Base-by-base conservation (phyloP, 208 protist genomes). In the Crithidia acanthocephali region DNA sequence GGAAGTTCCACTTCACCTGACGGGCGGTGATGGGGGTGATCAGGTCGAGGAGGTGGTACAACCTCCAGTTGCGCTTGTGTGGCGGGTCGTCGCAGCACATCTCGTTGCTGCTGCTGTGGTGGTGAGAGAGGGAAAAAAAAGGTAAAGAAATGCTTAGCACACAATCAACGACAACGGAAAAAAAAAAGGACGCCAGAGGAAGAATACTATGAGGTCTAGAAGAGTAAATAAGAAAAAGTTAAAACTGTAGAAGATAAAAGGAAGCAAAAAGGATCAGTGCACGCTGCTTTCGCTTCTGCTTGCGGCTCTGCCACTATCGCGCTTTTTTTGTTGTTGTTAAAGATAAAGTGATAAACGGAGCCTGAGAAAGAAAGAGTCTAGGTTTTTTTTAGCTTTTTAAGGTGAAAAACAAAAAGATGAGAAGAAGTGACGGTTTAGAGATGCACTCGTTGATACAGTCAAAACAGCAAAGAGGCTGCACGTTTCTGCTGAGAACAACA, bases 11-110 rank as follows among this genome's bases (percentile, higher is more conserved):
- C 66, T 95, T 92, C 27, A 96, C 82, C 69, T 94, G 85, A 35
- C 87, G 90, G 16, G 89, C 53, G 15, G 89, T 92, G 8, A 84
- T 80, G 9, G 88, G 88, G 6, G 81, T 75, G 28, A 86, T 70
- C 37, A 96, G 68, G 61, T 95, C 89, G 18, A 96, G 80, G 16
- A 96, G 79, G 68, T 92, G 77, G 80, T 96, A 96, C 22, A 96
- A 73, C 32, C 92, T 67, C 88, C 89, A 94, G 81, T 96, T 87
- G 45, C 73, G 63, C 68, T 80, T 74, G 65, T 83, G 72, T 25
- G 70, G 63, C 8, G 75, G 59, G 11, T 76, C 51, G 70, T 85
- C 79, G 48, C 50, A 72, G 64, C 80, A 82, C 74, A 77, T 81
- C 20, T 48, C 11, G 35, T 11, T 13, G 35, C 5, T 40, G 35